Conservation (phyloP, 768 basidiomycete genomes). For the Suillus fuscotomentosus region DNA sequence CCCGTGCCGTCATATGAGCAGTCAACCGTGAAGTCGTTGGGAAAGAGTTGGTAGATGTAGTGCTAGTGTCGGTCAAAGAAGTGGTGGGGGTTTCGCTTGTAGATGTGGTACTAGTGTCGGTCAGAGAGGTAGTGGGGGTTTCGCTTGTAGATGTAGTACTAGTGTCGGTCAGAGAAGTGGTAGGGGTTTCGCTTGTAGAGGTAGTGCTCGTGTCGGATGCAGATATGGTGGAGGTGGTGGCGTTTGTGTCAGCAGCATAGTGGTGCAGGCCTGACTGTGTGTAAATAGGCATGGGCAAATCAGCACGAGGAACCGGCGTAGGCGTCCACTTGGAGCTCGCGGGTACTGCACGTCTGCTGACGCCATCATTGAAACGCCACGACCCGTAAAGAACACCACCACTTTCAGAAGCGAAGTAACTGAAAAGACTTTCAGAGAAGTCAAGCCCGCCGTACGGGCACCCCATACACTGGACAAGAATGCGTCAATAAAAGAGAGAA, state of each 20-base stretch:
- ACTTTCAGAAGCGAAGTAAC: slow-evolving; percentile 45
- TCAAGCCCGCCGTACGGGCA: slow-evolving; percentile 70
- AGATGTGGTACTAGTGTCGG: too few species aligned
- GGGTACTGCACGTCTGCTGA: slow-evolving; percentile 12
- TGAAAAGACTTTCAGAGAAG: slow-evolving; percentile 65
- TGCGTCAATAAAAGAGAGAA: not conserved
- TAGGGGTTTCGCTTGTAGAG: not conserved
- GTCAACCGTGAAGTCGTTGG: not conserved
- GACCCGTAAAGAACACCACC: slow-evolving; percentile 55
- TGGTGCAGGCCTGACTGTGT: not conserved
- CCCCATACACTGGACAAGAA: slow-evolving; percentile 50
- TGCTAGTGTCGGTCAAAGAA: too few species aligned
- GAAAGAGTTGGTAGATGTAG: not conserved
- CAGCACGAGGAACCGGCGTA: not conserved
- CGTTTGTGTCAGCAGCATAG: not conserved
- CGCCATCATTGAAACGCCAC: slow-evolving; percentile 54
- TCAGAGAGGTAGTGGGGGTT: too few species aligned
- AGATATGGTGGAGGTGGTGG: not conserved
- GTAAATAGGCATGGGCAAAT: not conserved
- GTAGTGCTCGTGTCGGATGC: not conserved
- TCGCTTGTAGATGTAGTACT: too few species aligned
- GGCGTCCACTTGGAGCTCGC: not conserved
- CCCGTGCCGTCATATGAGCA: not conserved
- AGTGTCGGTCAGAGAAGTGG: too few species aligned
- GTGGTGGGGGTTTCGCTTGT: too few species aligned